Evolutionary conservation across 495 filamentous ascomycete genomes (phyloP), one percentile per base, ranked within the genome.

Genomic region (Aspergillus cavernicola): DNA sequence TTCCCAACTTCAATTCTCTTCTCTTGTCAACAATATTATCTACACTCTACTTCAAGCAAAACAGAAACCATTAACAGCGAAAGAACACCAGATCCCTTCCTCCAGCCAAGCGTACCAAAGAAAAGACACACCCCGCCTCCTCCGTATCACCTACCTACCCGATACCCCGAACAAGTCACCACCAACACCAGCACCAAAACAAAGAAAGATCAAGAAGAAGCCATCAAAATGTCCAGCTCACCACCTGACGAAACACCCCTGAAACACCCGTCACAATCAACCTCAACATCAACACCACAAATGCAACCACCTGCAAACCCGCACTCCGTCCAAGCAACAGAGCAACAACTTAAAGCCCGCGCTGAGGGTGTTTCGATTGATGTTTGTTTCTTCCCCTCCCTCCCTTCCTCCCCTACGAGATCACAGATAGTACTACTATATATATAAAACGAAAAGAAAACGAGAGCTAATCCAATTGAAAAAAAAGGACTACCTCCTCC

Each of bases 401-500:
- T 4, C 45, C 28, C 15, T 29, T 29, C 26, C 26, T 10, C 32
- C n/a, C n/a, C n/a, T n/a, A n/a, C n/a, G n/a, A n/a, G n/a, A n/a
- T n/a, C n/a, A n/a, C n/a, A n/a, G n/a, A n/a, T n/a, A n/a, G n/a
- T n/a, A n/a, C n/a, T n/a, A n/a, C n/a, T n/a, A n/a, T n/a, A n/a
- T n/a, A n/a, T n/a, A n/a, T n/a, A n/a, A n/a, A n/a, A n/a, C n/a
- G n/a, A n/a, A n/a, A n/a, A n/a, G n/a, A n/a, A n/a, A n/a, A n/a
- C n/a, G n/a, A n/a, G n/a, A n/a, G n/a, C n/a, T n/a, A n/a, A n/a
- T n/a, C n/a, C n/a, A n/a, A n/a, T n/a, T n/a, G 50, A 40, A 45
- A 36, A 50, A 41, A 26, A 23, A 97, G 92, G 93, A 98, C 65
- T 85, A 95, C 50, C 87, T 81, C 33, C 85, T 98, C 16, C 93